These are phyloP conservation scores for Plantago lanceolata DNA, from an alignment of 305 asterid genomes.

Conservation along the genomic window DNA sequence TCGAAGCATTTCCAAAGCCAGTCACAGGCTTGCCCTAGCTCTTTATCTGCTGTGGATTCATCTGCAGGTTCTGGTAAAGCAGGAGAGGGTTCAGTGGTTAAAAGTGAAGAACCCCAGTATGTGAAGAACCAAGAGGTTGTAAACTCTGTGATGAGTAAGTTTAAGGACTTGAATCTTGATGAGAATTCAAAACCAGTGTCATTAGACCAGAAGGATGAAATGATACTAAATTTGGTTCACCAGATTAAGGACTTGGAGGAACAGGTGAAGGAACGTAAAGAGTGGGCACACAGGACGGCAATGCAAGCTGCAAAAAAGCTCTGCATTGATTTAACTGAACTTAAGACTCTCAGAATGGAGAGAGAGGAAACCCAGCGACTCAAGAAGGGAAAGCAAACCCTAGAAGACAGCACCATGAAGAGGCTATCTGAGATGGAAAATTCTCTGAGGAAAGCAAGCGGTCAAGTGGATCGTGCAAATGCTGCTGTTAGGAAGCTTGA, in stretches of 20 bases:
- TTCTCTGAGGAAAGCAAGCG: slow-evolving; percentile 72
- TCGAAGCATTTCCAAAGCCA: slow-evolving; percentile 50
- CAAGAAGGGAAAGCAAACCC: slow-evolving; percentile 71
- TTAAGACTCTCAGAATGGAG: slow-evolving; percentile 78
- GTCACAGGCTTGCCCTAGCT: slow-evolving; percentile 50
- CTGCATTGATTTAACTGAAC: slow-evolving; percentile 77
- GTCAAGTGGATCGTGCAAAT: slow-evolving; percentile 81
- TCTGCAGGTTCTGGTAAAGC: slow-evolving; percentile 17
- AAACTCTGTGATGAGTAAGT: slow-evolving; percentile 70
- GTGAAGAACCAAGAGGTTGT: slow-evolving; percentile 68
- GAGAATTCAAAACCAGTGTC: slow-evolving; percentile 58
- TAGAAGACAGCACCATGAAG: slow-evolving; percentile 54
- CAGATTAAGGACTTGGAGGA: slow-evolving; percentile 55
- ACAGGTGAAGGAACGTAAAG: slow-evolving; percentile 61
- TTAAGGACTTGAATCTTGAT: slow-evolving; percentile 75
- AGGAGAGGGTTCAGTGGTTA: slow-evolving; percentile 30
- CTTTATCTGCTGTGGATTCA: slow-evolving; percentile 46
- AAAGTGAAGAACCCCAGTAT: slow-evolving; percentile 32
- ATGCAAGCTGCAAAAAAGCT: slow-evolving; percentile 95
- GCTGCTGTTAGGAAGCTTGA: slow-evolving; percentile 77
- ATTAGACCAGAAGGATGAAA: slow-evolving; percentile 68
- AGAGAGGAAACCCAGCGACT: slow-evolving; percentile 73
- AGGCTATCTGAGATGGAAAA: slow-evolving; percentile 58
- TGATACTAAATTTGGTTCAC: slow-evolving; percentile 55
- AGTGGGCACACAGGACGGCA: slow-evolving; percentile 93